Evolutionary conservation across 257 asterid species (phyloP).

Genomic region (Hygrophila difformis): DNA sequence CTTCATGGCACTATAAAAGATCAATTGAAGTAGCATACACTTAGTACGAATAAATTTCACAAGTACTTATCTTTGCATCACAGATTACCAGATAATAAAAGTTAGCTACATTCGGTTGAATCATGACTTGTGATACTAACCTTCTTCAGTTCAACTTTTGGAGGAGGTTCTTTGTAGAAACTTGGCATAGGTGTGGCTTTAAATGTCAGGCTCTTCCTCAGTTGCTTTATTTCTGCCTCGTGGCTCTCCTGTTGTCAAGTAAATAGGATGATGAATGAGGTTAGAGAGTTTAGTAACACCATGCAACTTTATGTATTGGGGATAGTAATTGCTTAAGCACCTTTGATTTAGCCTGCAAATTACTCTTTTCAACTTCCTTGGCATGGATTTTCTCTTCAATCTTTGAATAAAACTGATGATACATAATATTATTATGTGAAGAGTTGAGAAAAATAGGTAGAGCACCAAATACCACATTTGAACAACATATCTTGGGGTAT

Average conservation of each 20-base stretch:
- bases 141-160: constrained; percentile 70
- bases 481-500: too few relatives aligned
- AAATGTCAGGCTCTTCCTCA: constrained; percentile 67
- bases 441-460: too few relatives aligned
- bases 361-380: constrained; percentile 53
- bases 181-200: constrained; percentile 91
- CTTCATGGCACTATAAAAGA: too few relatives aligned
- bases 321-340: constrained; percentile 22
- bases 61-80: too few relatives aligned
- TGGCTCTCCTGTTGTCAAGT: constrained; percentile 46
- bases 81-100: too few relatives aligned
- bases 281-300: constrained; percentile 1
- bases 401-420: constrained; percentile 66
- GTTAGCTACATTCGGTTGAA: too few relatives aligned
- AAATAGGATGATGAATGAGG: not conserved
- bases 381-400: constrained; percentile 83
- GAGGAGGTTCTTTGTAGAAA: constrained; percentile 88
- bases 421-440: too few relatives aligned
- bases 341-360: constrained; percentile 73
- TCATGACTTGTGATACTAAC: too few relatives aligned
- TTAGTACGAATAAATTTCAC: too few relatives aligned
- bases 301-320: not conserved
- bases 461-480: too few relatives aligned
- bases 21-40: too few relatives aligned
- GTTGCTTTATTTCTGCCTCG: constrained; percentile 74